These are phyloP conservation scores for Saccharum spontaneum DNA, from an alignment of 176 grass and related monocot species.

Conservation along the genomic window DNA sequence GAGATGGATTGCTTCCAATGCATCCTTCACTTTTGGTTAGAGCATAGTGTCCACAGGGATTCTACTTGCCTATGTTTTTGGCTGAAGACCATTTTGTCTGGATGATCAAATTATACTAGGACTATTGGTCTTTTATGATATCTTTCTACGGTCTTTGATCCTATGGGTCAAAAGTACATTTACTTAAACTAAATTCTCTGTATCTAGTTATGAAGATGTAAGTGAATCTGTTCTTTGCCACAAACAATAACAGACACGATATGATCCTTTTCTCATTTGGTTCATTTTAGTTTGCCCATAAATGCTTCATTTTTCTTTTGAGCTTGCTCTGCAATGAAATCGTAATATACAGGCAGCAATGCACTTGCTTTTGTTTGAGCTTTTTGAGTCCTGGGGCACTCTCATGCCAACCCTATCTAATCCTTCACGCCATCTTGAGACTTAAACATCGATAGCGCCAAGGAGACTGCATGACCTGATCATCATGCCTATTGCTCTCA, in stretches of 20 bases:
- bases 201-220: neutral
- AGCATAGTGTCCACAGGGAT: conserved; percentile 3
- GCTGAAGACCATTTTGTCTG: conserved; percentile 10
- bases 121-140: neutral
- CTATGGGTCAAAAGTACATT: neutral
- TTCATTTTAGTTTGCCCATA: conserved; percentile 2
- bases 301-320: conserved; percentile 12
- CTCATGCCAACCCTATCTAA: conserved; percentile 23
- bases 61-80: conserved; percentile 14
- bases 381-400: conserved; percentile 7
- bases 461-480: conserved; percentile 51
- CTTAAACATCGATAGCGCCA: conserved; percentile 73
- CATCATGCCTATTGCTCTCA: conserved; percentile 65
- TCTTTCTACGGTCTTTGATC: neutral
- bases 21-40: conserved; percentile 23
- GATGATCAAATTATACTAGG: conserved; percentile 28
- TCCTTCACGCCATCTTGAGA: conserved; percentile 56
- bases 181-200: neutral
- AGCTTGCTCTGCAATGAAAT: conserved; percentile 14
- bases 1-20: conserved; percentile 10
- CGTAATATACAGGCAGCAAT: conserved; percentile 41
- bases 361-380: conserved; percentile 18
- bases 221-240: conserved; percentile 23
- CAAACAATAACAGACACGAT: neutral
- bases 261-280: neutral